Evolutionary conservation across 257 asterid genomes (phyloP).

Genomic region (Solanum paucissectum): DNA sequence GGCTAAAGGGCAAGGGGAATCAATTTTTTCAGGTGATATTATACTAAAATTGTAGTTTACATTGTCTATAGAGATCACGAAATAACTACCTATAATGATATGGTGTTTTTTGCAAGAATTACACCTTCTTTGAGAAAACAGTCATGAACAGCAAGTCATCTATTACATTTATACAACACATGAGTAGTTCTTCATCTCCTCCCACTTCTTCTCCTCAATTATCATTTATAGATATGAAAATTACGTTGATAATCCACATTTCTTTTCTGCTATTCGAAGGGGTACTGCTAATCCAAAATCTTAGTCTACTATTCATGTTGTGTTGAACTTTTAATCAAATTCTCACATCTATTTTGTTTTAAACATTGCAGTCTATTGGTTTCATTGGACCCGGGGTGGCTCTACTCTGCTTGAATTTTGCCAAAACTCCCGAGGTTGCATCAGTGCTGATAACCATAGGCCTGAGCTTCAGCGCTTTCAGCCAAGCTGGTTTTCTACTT

Average conservation of each 20-base stretch:
- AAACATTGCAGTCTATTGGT: constrained; percentile 58
- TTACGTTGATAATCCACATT: not conserved
- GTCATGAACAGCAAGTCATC: not conserved
- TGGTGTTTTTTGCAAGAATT: not conserved
- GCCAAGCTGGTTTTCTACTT: constrained; percentile 93
- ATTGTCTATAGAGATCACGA: not conserved
- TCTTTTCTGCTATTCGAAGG: not conserved
- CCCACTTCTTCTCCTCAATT: not conserved
- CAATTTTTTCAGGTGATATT: not conserved
- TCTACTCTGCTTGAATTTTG: constrained; percentile 69
- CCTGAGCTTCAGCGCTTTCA: constrained; percentile 79
- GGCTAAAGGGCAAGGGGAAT: not conserved
- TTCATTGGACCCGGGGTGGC: constrained; percentile 91
- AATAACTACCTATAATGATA: not conserved
- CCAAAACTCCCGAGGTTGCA: constrained; percentile 58
- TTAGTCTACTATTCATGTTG: not conserved
- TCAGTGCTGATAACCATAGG: constrained; percentile 49
- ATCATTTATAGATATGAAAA: not conserved
- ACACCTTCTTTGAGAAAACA: not conserved
- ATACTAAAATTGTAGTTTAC: not conserved
- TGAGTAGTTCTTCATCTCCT: not conserved
- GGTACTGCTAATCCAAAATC: not conserved
- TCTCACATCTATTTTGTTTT: not conserved
- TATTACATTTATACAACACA: not conserved
- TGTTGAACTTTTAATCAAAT: not conserved